Conservation (phyloP, 73 alveolate genomes). For the Durusdinium trenchii region DNA sequence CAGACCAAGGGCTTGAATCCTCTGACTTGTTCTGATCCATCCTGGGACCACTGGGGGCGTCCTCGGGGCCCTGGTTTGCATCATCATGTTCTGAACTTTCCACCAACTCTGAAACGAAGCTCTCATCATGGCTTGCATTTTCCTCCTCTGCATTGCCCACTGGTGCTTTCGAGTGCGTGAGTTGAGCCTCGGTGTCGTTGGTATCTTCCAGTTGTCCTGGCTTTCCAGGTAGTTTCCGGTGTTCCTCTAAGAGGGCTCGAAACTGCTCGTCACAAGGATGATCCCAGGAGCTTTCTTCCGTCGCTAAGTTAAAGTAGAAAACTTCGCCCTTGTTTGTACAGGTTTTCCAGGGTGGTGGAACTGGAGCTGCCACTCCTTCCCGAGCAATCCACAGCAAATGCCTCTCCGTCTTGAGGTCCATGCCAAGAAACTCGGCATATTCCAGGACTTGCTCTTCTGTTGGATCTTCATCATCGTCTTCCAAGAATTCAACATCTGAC, state of each 20-base stretch:
- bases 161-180: no score
- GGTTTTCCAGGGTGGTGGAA: slow-evolving; percentile 95
- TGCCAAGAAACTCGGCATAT: slow-evolving; percentile 95
- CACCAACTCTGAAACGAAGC: no score
- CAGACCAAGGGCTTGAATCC: no score
- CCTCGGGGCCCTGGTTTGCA: no score
- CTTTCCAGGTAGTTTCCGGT: neutral
- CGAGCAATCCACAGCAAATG: slow-evolving; percentile 93
- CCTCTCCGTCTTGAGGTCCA: slow-evolving; percentile 49
- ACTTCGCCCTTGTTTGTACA: slow-evolving; percentile 84
- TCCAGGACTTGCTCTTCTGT: slow-evolving; percentile 92
- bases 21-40: no score
- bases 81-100: no score
- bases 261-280: slow-evolving; percentile 70
- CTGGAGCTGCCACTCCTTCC: slow-evolving; percentile 95
- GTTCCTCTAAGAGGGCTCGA: slow-evolving; percentile 44
- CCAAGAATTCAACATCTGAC: slow-evolving; percentile 69
- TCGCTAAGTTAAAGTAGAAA: slow-evolving; percentile 95
- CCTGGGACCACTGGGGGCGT: no score
- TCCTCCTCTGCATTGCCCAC: no score
- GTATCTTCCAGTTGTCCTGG: no score
- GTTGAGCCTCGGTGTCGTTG: no score
- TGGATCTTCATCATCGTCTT: slow-evolving; percentile 78
- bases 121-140: no score
- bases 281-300: slow-evolving; percentile 92